Base-by-base conservation (phyloP, 768 basidiomycete species). In the Hygrophoropsis aurantiaca region DNA sequence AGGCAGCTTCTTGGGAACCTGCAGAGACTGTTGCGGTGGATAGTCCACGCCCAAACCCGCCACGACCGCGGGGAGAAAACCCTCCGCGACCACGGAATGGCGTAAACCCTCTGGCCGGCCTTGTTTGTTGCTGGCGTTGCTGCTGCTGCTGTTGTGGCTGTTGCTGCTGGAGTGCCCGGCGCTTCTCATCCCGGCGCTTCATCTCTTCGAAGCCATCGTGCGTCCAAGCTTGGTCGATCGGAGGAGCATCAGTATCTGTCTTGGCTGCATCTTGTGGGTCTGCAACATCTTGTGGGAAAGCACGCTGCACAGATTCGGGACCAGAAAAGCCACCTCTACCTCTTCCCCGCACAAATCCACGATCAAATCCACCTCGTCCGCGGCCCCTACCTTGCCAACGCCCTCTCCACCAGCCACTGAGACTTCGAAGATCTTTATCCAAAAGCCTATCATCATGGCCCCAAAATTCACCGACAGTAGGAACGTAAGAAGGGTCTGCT, bases 401-500 rank as follows among this genome's bases (percentile, higher is more conserved):
- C 34, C 84, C 87, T 47, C 88, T 75, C 90, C 91, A 93, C 90
- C 90, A 93, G 1, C 81, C 82, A 68, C 88, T 91, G 37, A 94
- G 67, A 60, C 84, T 86, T 34, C 91, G 80, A 34, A 90, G 66
- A 51, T 89, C 83, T 64, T 89, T 89, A 66, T 90, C 86, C 61
- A 91, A 71, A 45, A 93, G 70, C 39, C 94, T 84, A 63, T 95
- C 93, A 64, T 97, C 94, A 61, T 97, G 94, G 4, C 89, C 85
- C 92, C 91, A 97, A 61, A 97, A 97, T 52, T 85, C 86, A 45
- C 94, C 94, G 19, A 94, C 87, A 20, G 84, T 87, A 19, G 94
- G 94, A 23, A 91, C 87, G 62, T 85, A 93, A 2, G 90, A 89
- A 2, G 94, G 93, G 62, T 97, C 94, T 10, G 68, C 73, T 47